Percentiles rank a stretch among this genome's conserved stretches.
phyloP scores from a whole-genome alignment of 768 basidiomycete species.

The Collybia sordida region DNA sequence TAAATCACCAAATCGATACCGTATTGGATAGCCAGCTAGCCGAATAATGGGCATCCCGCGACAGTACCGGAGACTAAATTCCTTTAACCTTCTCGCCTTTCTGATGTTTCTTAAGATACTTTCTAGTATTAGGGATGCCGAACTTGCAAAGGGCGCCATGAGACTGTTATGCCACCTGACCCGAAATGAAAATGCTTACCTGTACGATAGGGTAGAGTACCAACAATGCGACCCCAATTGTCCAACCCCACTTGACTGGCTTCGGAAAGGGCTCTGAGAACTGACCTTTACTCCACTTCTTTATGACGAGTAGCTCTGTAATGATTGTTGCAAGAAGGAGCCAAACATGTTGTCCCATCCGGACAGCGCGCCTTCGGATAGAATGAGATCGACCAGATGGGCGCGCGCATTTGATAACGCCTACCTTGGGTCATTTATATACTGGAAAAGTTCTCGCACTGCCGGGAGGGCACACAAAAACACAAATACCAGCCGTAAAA shows the following conservation, averaged over 20 bases:
- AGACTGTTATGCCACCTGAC: not conserved
- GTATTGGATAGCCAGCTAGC: too few relatives aligned
- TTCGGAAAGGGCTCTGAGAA: constrained; percentile 64
- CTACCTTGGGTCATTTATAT: constrained; percentile 79
- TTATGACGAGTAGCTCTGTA: constrained; percentile 78
- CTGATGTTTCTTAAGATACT: constrained; percentile 47
- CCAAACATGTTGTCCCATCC: constrained; percentile 92
- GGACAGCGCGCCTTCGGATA: constrained; percentile 62
- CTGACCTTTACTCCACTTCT: constrained; percentile 79
- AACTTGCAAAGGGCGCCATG: constrained; percentile 43
- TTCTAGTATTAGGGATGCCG: constrained; percentile 58
- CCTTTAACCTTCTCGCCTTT: constrained; percentile 34
- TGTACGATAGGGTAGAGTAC: constrained; percentile 67
- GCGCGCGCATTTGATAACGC: not conserved
- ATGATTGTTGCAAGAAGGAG: constrained; percentile 81
- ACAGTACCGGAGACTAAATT: constrained; percentile 1
- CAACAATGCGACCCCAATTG: constrained; percentile 54
- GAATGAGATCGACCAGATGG: not conserved
- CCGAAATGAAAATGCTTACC: constrained; percentile 37
- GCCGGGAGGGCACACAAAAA: constrained; percentile 89
- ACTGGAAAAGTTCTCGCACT: constrained; percentile 80
- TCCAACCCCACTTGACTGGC: constrained; percentile 66
- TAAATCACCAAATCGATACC: too few relatives aligned
- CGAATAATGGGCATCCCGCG: not conserved
- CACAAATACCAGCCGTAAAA: constrained; percentile 67